Conservation (phyloP, 345 rosid genomes). For the Bruguiera sexangula region DNA sequence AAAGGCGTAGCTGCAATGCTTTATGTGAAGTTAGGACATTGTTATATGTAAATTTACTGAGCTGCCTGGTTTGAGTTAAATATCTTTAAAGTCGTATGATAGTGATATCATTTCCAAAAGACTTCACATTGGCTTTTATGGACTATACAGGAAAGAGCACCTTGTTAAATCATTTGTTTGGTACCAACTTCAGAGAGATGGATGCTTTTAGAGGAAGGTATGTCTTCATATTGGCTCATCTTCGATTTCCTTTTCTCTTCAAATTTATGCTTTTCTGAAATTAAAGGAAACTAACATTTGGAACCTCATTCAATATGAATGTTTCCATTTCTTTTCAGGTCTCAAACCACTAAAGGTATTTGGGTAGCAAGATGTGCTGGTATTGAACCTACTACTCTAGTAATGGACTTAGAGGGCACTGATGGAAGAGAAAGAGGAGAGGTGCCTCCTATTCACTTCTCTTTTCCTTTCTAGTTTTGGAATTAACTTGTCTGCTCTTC, state of each 20-base stretch:
- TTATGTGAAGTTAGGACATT: not conserved
- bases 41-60: too few species aligned
- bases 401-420: slow-evolving; percentile 99
- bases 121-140: slow-evolving; percentile 29
- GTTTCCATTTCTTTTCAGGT: slow-evolving; percentile 43
- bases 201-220: slow-evolving; percentile 98
- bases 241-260: not conserved
- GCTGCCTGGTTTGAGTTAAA: too few species aligned
- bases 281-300: not conserved
- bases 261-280: not conserved
- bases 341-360: slow-evolving; percentile 98
- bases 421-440: slow-evolving; percentile 99
- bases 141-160: slow-evolving; percentile 90
- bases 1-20: not conserved
- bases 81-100: not conserved
- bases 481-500: not conserved
- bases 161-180: slow-evolving; percentile 77
- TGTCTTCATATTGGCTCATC: slow-evolving; percentile 24
- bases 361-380: slow-evolving; percentile 90
- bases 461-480: not conserved
- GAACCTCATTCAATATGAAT: not conserved
- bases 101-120: not conserved
- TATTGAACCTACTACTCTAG: slow-evolving; percentile 88
- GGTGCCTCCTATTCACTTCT: slow-evolving; percentile 38
- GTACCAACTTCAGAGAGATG: slow-evolving; percentile 95